Evolutionary conservation across 2,329 filamentous ascomycete species (phyloP).

Genomic region (Alternaria solani): DNA sequence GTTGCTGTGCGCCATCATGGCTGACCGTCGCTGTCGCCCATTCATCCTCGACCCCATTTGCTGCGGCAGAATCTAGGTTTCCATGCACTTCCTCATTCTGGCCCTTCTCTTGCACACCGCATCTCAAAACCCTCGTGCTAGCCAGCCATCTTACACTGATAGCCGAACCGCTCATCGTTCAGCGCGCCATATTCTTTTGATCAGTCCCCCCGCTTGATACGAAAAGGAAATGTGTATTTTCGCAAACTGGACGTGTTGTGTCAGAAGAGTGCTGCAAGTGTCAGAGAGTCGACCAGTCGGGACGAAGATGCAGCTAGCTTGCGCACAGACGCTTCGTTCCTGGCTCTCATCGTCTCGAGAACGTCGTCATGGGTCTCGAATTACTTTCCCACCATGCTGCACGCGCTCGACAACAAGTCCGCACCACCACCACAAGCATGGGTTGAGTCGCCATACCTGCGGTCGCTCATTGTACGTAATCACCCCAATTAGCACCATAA

Average conservation of each 20-base stretch:
- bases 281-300: background rate
- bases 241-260: background rate
- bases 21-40: background rate
- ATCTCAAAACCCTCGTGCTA: slow-evolving; percentile 22
- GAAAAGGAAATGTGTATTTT: too few relatives aligned
- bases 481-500: background rate
- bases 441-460: slow-evolving; percentile 58
- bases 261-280: background rate
- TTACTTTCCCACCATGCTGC: slow-evolving; percentile 36
- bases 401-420: slow-evolving; percentile 38
- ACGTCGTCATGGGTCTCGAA: slow-evolving; percentile 13
- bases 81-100: background rate
- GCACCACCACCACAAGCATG: slow-evolving; percentile 34
- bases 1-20: background rate
- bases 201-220: background rate
- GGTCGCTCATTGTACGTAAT: slow-evolving; percentile 56
- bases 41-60: background rate
- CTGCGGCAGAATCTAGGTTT: background rate
- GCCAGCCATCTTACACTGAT: slow-evolving; percentile 33
- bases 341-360: background rate
- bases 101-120: slow-evolving; percentile 5
- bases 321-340: slow-evolving; percentile 33
- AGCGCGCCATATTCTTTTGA: slow-evolving; percentile 1
- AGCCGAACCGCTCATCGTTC: slow-evolving; percentile 25
- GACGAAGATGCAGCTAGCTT: slow-evolving; percentile 17